Evolutionary conservation across 2,329 filamentous ascomycete genomes (phyloP), one percentile per base, ranked within the genome.

Genomic region (Fusarium succisae): DNA sequence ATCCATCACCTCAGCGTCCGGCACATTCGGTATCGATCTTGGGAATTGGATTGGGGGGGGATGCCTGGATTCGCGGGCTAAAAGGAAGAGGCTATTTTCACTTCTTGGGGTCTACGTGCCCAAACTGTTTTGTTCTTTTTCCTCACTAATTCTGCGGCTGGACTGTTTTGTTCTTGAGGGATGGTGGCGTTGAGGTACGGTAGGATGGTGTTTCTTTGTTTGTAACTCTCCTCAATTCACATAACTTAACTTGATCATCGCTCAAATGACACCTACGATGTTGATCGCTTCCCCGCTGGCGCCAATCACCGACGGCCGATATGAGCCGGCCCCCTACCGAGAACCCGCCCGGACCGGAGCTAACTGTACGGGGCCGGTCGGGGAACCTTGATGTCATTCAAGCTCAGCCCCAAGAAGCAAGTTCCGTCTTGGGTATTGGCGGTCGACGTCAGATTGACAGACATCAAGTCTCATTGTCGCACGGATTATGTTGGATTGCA

Each of bases 211-310:
- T 78, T 58, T 66, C 30, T 38, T 44, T 38, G 28, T 68, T 30
- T 61, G 63, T 74, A 68, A 69, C 66, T 77, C 70, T 73, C 64
- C 58, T 76, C 74, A 78, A 78, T 78, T 45, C 63, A 67, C 54
- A 53, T 68, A 54, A 62, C 54, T 68, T 51, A 24, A 48, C 43
- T 66, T 45, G 39, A 66, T 44, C 51, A 13, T 28, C 35, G n/a
- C 26, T 70, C 53, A 70, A 66, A 58, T 70, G 59, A 70, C 45
- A 59, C 50, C 48, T 38, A 24, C 51, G 51, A 70, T 60, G 41
- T 24, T 61, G 65, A 69, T 63, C 47, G 18, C 43, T 28, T 32
- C 44, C 45, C 47, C 41, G 32, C 48, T 65, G 59, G 32, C 48
- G 20, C 72, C 69, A 74, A 72, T 69, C 60, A 69, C 64, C 57